Percentiles rank a stretch among this genome's conserved stretches.
phyloP scores from a whole-genome alignment of 345 rosid species.

The Erodium maritimum region DNA sequence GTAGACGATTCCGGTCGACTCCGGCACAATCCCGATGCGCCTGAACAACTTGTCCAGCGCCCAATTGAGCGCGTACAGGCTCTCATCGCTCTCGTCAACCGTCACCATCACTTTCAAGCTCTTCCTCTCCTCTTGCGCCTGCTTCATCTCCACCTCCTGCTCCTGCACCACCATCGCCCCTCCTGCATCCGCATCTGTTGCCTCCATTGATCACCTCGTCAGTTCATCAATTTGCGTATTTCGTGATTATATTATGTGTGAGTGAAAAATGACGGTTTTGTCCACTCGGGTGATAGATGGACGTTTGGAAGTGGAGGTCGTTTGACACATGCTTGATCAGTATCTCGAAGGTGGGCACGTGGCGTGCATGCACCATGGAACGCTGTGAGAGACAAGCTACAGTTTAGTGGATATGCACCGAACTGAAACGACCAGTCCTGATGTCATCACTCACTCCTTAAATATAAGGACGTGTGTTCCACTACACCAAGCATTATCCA shows the following conservation, averaged over 20 bases:
- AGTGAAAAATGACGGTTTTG: constrained; percentile 5
- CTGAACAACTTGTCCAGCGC: constrained; percentile 28
- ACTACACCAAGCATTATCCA: too few relatives aligned
- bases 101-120: constrained; percentile 41
- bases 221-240: neutral
- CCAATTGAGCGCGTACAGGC: constrained; percentile 60
- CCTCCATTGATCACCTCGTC: constrained; percentile 2
- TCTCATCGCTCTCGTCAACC: constrained; percentile 50
- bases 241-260: neutral
- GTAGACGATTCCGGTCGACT: constrained; percentile 24
- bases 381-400: too few relatives aligned
- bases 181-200: neutral
- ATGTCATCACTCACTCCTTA: too few relatives aligned
- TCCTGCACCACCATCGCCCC: constrained; percentile 12
- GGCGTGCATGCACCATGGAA: constrained; percentile 22
- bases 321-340: neutral
- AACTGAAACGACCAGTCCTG: too few relatives aligned
- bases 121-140: neutral
- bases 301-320: neutral
- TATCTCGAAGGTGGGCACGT: constrained; percentile 1
- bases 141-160: neutral
- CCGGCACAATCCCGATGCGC: constrained; percentile 1
- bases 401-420: too few relatives aligned
- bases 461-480: too few relatives aligned
- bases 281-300: neutral